Base-by-base conservation (phyloP, 202 grass and related monocot genomes). In the Brachypodium distachyon region DNA sequence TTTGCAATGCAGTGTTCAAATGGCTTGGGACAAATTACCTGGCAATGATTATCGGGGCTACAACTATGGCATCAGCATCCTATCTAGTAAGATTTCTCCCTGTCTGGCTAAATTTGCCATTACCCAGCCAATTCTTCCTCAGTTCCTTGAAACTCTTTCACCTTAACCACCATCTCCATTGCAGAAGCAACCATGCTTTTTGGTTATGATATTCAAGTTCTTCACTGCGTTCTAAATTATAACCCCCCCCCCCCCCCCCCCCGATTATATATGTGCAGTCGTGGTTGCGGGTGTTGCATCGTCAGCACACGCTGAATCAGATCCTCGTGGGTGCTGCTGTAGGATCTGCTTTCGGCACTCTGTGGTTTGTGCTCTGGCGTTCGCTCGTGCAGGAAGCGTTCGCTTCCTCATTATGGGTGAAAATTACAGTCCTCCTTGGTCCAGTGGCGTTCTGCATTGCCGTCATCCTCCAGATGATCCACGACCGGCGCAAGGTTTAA, bases 351-450 rank as follows among this genome's bases (percentile, higher is more conserved):
- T 81, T 87, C 3, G 56, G 70, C 55, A 76, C 78, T 59, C 4
- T 59, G 22, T 99, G 87, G 96, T 87, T 85, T 77, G 72, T 60
- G 67, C 65, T 89, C 63, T 99, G 92, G 87, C 85, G 90, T 90
- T 77, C 79, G 8, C 54, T 90, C 34, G 74, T 99, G 36, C 53
- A 42, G 23, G 48, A 87, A 75, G 89, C 87, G 26, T 87, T 85
- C 40, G 22, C 73, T 60, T 89, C 89, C 39, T 95, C 80, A 5
- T 16, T 95, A 11, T 85, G 76, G 61, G 49, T 93, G 59, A 75
- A 60, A 25, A 58, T 80, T 82, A 18, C 55, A 26, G 70, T 96
- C 38, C 64, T 89, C 64, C 16, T 84, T 2, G 83, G 78, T 42
- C 81, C 96, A 52, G 52, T 74, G 28, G 19, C 32, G 56, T 83